Base-by-base conservation (phyloP, 2,329 filamentous ascomycete genomes). In the Tolypocladium tropicale region DNA sequence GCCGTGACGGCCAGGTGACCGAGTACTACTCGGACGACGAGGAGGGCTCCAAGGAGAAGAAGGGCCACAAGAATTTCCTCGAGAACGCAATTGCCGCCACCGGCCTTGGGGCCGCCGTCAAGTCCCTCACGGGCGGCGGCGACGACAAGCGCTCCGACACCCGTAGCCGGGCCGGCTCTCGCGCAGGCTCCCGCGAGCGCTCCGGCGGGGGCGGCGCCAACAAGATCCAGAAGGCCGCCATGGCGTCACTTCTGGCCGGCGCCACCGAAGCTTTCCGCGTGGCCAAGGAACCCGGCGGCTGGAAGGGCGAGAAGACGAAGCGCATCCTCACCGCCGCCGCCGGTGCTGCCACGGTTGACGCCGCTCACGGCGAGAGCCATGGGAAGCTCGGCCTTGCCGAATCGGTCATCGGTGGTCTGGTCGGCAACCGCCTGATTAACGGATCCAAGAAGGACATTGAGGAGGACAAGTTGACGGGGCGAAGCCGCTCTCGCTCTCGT, bases 251-350 rank as follows among this genome's bases (percentile, higher is more conserved):
- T 41, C 82, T 95, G 51, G 92, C 93, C 33, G 93, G 91, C 64
- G 93, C 92, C 43, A 88, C 91, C 55, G 92, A 96, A 72, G 93
- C 93, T 46, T 95, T 95, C 78, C 87, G 90, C 59, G 86, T 91
- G 56, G 86, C 92, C 68, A 95, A 93, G 65, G 88, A 94, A 60
- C 88, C 90, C 2, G 93, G 93, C 55, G 83, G 86, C 48, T 96
- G 92, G 91, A 88, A 86, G 60, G 93, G 92, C 39, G 88, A 89
- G 60, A 96, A 96, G 74, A 90, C 91, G 62, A 94, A 91, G 76
- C 90, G 93, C 54, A 83, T 97, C 58, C 81, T 95, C 52, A 96
- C 93, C 25, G 92, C 91, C 52, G 93, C 93, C 30, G 81, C 83
- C 30, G 88, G 90, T 72, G 91, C 93, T 58, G 93, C 89, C 62